phyloP scores from a whole-genome alignment of 2,329 filamentous ascomycete species.

The Diaporthe sp. region DNA sequence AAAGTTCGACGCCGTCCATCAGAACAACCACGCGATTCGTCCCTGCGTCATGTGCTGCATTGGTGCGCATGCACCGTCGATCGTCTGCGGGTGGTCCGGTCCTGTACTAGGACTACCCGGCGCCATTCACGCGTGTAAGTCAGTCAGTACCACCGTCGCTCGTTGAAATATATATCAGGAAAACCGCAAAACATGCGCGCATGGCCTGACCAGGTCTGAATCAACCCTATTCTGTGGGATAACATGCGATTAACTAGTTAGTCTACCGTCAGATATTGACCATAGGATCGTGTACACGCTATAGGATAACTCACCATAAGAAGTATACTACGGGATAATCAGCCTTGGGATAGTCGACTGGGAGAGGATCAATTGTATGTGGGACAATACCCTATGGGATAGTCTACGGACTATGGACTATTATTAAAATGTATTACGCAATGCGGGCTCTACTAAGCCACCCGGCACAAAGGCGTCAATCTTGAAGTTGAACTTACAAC shows the following conservation, averaged over 20 bases:
- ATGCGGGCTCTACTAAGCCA: too few species aligned
- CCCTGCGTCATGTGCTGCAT: background rate
- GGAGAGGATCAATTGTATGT: too few species aligned
- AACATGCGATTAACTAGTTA: background rate
- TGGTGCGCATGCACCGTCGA: background rate
- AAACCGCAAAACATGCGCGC: background rate
- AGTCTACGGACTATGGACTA: too few species aligned
- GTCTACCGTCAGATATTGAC: too few species aligned
- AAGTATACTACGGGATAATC: background rate
- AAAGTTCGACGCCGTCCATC: background rate
- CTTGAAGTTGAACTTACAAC: too few species aligned
- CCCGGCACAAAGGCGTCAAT: too few species aligned
- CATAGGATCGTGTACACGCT: background rate
- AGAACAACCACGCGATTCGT: background rate
- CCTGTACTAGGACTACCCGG: background rate
- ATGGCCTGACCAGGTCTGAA: background rate
- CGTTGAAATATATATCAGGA: background rate
- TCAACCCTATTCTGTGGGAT: background rate
- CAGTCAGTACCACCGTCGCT: background rate
- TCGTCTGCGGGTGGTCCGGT: background rate
- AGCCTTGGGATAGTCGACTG: background rate
- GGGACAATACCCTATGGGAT: fast-evolving
- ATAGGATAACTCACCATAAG: background rate
- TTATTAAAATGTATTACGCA: too few species aligned
- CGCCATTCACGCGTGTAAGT: background rate